A percentile compares a stretch with the other conserved stretches of the same genome.
Conservation (phyloP, 495 filamentous ascomycete genomes). For the Corynascus novoguineensis region DNA sequence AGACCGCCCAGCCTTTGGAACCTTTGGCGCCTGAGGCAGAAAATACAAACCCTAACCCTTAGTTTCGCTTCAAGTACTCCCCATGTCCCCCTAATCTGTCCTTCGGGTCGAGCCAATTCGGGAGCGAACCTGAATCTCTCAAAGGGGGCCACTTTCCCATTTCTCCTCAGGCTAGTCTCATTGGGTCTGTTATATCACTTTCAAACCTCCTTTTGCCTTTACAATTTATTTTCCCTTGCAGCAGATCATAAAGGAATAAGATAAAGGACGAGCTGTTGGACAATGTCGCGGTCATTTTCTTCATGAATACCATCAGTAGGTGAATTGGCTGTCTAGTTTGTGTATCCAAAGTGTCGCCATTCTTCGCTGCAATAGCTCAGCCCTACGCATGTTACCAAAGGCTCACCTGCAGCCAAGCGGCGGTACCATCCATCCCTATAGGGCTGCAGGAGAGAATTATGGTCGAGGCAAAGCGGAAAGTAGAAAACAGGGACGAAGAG, state of each 20-base stretch:
- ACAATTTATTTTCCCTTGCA: no score
- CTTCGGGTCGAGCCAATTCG: not conserved
- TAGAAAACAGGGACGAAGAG: not conserved
- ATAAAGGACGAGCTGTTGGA: no score
- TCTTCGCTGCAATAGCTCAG: not conserved
- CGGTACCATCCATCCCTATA: not conserved
- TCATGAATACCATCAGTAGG: no score
- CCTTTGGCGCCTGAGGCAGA: constrained; percentile 4
- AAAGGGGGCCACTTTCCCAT: no score
- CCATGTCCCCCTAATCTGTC: not conserved
- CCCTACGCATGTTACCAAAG: not conserved
- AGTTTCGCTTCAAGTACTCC: not conserved
- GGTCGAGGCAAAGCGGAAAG: not conserved
- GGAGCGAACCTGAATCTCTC: no score
- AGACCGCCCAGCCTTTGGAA: not conserved
- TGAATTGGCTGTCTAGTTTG: no score
- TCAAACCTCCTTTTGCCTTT: no score
- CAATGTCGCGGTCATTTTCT: no score
- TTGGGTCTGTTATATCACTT: no score
- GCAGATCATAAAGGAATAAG: no score
- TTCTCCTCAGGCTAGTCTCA: no score
- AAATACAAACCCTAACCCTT: not conserved
- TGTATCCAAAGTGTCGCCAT: not conserved
- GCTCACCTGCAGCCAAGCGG: constrained; percentile 8
- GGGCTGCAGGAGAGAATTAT: constrained; percentile 1